Base-by-base conservation (phyloP, 192 early-diverging fungal species). In the Podila verticillata region DNA sequence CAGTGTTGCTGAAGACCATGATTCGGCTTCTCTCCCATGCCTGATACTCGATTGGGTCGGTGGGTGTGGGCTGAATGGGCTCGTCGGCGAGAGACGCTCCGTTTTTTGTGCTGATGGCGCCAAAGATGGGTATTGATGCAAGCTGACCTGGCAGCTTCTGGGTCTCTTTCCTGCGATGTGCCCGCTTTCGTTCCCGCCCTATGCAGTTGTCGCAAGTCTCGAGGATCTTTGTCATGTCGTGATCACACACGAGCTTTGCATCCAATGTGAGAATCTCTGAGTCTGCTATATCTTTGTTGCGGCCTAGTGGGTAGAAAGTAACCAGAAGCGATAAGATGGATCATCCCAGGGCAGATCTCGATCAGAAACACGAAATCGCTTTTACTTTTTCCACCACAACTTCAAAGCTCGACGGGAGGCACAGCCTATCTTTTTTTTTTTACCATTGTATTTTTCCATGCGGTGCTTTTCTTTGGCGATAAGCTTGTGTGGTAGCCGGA, bases 391-490 rank as follows among this genome's bases (percentile, higher is more conserved):
- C 2, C 39, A 15, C 12, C 39, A 44, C 0, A 9, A 24, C 44
- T 9, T 7, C 7, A 9, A 15, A 47, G 7, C 44, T 47, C 7
- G 49, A 8, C 6, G 19, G 49, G 49, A 22, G 5, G n/a, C n/a
- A n/a, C n/a, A n/a, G n/a, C n/a, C n/a, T n/a, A n/a, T n/a, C n/a
- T 48, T 2, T 32, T 22, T 35, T 67, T 47, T 32, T 30, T 51
- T 84, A 78, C 79, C 84, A 73, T 72, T 82, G 64, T 68, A 87
- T 69, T 83, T 92, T 60, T 80, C 77, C 70, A 80, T 89, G 22
- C 91, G 83, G 58, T 84, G 83, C 82, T 91, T 89, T 72, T 94
- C 92, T 47, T 87, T 88, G 63, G 93, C 87, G 24, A 94, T 89
- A 24, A 93, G 75, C 29, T 86, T 72, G 63, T 92, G 93, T 9